Evolutionary conservation across 2,329 filamentous ascomycete species (phyloP), one percentile per base, ranked within the genome.

Genomic region (Monosporascus ibericus): DNA sequence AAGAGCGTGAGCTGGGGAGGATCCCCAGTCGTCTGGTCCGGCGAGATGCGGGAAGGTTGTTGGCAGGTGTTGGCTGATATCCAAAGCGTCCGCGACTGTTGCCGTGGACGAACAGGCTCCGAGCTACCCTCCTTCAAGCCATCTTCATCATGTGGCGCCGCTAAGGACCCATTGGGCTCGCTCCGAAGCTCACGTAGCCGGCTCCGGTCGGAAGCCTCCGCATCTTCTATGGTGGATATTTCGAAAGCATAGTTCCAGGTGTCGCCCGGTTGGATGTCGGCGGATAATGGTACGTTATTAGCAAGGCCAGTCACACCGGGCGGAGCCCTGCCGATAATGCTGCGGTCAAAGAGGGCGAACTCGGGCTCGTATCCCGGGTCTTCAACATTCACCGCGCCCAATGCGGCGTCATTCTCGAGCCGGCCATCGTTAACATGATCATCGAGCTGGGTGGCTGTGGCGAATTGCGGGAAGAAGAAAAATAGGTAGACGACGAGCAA

Each of bases 11-110:
- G 78, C 62, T 95, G 91, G 1, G 88, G 86, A 14, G 88, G 80
- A 15, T 71, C 68, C 49, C 71, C 62, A 3, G 63, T 63, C 1
- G 71, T 74, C 24, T 74, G 72, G 11, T 73, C 70, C 2, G 73
- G 73, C 8, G 71, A 72, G 40, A 79, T 80, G 40, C 77, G 74
- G 20, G 70, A 66, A 14, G 92, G 94, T 62, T 95, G 90, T 25
- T 82, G 70, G 69, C 94, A 99, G 1, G 89, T 92, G 59, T 91
- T 97, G 44, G 91, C 84, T 2, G 91, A 91, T 50, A 99, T 78
- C 68, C 87, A 96, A 3, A 97, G 75, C 2, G 72, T 81, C 42
- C 70, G 75, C 17, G 69, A 68, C 24, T 70, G 57, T 49, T 63
- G 57, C 52, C 65, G 58, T 50, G 67, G 62, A 24, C 58, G 62